Evolutionary conservation across 1,284 basidiomycete species (phyloP).

Genomic region (Porogramme epimiltina): DNA sequence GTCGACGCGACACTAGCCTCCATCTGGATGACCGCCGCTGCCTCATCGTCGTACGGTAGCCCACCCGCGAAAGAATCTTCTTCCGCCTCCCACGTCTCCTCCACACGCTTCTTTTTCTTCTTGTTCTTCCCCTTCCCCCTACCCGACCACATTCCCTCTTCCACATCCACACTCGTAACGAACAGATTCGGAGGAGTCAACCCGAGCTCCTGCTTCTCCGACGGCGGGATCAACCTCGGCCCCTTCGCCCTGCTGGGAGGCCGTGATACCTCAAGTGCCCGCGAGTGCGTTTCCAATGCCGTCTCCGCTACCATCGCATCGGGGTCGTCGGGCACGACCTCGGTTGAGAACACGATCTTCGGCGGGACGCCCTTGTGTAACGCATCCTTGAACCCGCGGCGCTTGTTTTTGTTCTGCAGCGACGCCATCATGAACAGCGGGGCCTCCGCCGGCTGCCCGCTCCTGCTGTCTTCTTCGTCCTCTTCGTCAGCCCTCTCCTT

Average conservation of each 20-base stretch:
- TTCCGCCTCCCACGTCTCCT: conserved; percentile 9
- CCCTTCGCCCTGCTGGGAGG: conserved; percentile 42
- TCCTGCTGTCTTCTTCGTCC: not conserved
- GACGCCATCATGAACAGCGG: conserved; percentile 53
- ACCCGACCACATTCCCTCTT: conserved; percentile 40
- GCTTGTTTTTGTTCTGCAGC: conserved; percentile 75
- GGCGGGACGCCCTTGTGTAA: conserved; percentile 47
- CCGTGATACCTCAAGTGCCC: conserved; percentile 28
- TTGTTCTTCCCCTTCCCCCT: conserved; percentile 24
- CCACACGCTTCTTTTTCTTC: conserved; percentile 10
- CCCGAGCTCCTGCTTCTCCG: conserved; percentile 52
- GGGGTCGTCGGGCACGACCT: conserved; percentile 11
- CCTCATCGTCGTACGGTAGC: conserved; percentile 25
- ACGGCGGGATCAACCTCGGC: conserved; percentile 61
- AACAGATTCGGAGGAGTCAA: conserved; percentile 61
- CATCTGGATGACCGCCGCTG: conserved; percentile 12
- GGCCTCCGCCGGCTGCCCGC: conserved; percentile 1
- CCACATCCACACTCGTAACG: conserved; percentile 69
- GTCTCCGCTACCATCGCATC: conserved; percentile 7
- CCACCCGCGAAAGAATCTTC: conserved; percentile 17
- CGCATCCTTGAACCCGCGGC: conserved; percentile 61
- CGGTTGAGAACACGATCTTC: conserved; percentile 58
- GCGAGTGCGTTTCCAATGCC: conserved; percentile 25
- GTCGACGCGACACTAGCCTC: conserved; percentile 39
- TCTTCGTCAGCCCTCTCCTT: not conserved